Evolutionary conservation across 139 green algal genomes (phyloP), one percentile per base, ranked within the genome.

Genomic region (Picochlorum sp.): DNA sequence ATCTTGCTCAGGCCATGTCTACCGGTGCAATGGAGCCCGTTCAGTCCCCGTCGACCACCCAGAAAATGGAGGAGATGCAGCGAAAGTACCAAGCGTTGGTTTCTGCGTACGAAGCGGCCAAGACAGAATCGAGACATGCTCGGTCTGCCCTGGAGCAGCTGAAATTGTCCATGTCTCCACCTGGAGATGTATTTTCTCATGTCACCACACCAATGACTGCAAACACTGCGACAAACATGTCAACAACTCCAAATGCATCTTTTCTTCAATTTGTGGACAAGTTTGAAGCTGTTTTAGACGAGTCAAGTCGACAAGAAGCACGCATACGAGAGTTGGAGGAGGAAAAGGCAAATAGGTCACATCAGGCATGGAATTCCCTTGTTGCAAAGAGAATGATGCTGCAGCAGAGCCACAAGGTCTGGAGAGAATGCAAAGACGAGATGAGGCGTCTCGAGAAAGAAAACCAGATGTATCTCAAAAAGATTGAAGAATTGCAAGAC

Each of bases 71-170:
- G 8, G 34, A 41, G 34, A 41, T 41, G 34, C 34, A 41, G 7
- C 18, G n/a, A 54, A 21, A 54, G 6, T 54, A 54, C 15, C 47
- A 21, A 9, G 47, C 47, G n/a, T 18, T 65, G 58, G 15, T 31
- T 18, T 28, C 58, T 28, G 58, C 58, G 4, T 45, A 65, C 23
- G 58, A 65, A 52, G 58, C 58, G 1, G 58, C 58, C 20, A 28
- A 65, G 20, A 57, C 44, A 45, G 58, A 65, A 14, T n/a, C 44
- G 57, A n/a, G 9, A 18, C 58, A 65, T 52, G 58, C 20, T 28
- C 20, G 21, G 1, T 26, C 0, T 16, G 58, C 58, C 21, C 4
- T 65, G 15, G 13, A 49, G 28, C n/a, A 65, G 58, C 58, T 65
- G 6, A 31, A 28, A 26, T 23, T 16, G 11, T 54, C 34, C 34